A percentile compares a stretch with the other conserved stretches of the same genome.
Conservation (phyloP, 345 rosid species). For the Streptanthus diversifolius region DNA sequence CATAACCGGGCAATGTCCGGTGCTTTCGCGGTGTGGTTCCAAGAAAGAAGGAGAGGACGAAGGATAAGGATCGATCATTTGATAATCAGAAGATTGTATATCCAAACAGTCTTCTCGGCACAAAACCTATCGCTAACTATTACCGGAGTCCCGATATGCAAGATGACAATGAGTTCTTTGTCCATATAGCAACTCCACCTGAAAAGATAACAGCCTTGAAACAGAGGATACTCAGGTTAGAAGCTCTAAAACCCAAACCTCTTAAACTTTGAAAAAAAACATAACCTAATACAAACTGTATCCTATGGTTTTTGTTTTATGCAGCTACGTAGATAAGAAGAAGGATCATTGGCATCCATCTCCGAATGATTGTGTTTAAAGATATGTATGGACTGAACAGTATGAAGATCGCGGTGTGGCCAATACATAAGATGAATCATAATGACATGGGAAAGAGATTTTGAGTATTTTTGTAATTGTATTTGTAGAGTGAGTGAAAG, state of each 20-base stretch:
- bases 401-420: slow-evolving; percentile 66
- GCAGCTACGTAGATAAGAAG: slow-evolving; percentile 58
- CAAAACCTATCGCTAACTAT: slow-evolving; percentile 67
- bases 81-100: slow-evolving; percentile 71
- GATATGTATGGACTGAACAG: slow-evolving; percentile 57
- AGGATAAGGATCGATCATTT: slow-evolving; percentile 59
- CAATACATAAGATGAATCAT: slow-evolving; percentile 65
- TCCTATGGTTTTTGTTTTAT: not conserved
- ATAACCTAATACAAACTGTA: not conserved
- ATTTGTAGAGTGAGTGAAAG: slow-evolving; percentile 9
- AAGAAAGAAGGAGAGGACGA: slow-evolving; percentile 38
- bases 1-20: slow-evolving; percentile 43
- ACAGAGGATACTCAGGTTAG: slow-evolving; percentile 58
- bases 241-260: not conserved
- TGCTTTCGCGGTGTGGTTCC: slow-evolving; percentile 43
- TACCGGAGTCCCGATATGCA: slow-evolving; percentile 96
- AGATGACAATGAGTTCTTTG: slow-evolving; percentile 67
- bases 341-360: slow-evolving; percentile 72
- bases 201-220: slow-evolving; percentile 64
- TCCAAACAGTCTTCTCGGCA: slow-evolving; percentile 68
- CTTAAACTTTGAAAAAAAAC: not conserved
- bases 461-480: slow-evolving; percentile 20
- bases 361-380: slow-evolving; percentile 55
- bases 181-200: slow-evolving; percentile 68
- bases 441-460: slow-evolving; percentile 75